A percentile compares a stretch with the other conserved stretches of the same genome.
These are phyloP conservation scores for Chaetomium sp. DNA, from an alignment of 2,329 filamentous ascomycete species.

Conservation along the genomic window DNA sequence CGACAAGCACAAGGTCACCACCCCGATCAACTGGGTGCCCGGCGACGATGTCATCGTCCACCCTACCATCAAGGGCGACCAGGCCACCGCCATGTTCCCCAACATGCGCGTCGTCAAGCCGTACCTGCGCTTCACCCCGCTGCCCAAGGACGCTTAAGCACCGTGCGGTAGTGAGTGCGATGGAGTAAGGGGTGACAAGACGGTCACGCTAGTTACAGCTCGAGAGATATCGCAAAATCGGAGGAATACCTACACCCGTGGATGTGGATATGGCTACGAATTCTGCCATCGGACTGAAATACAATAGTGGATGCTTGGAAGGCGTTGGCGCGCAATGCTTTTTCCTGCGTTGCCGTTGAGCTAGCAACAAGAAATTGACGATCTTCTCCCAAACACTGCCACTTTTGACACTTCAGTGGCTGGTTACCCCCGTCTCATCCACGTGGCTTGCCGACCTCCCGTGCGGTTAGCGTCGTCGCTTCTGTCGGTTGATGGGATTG, in stretches of 20 bases:
- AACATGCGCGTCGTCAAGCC: slow-evolving; percentile 69
- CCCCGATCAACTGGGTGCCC: slow-evolving; percentile 86
- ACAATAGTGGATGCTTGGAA: neutral
- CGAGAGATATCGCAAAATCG: neutral
- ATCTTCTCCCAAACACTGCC: slow-evolving; percentile 8
- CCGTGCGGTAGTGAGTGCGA: neutral
- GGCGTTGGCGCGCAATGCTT: slow-evolving; percentile 6
- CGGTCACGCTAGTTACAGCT: neutral
- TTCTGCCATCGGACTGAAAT: neutral
- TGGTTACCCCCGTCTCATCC: neutral
- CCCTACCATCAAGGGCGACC: slow-evolving; percentile 76
- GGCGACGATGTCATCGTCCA: slow-evolving; percentile 94
- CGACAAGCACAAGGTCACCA: slow-evolving; percentile 86
- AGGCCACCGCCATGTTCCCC: slow-evolving; percentile 86
- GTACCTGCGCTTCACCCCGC: slow-evolving; percentile 72
- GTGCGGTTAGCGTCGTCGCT: neutral
- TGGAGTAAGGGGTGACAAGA: neutral
- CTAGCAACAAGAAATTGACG: slow-evolving; percentile 7
- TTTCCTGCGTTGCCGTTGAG: neutral
- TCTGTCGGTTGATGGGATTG: neutral
- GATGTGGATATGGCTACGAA: neutral
- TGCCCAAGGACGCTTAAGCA: slow-evolving; percentile 55
- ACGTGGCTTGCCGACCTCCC: slow-evolving; percentile 8
- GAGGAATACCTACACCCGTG: neutral
- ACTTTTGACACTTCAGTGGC: neutral